A percentile compares a stretch with the other conserved stretches of the same genome.
phyloP scores from a whole-genome alignment of 1,284 basidiomycete genomes.

The Mycosarcoma mackinlayi region DNA sequence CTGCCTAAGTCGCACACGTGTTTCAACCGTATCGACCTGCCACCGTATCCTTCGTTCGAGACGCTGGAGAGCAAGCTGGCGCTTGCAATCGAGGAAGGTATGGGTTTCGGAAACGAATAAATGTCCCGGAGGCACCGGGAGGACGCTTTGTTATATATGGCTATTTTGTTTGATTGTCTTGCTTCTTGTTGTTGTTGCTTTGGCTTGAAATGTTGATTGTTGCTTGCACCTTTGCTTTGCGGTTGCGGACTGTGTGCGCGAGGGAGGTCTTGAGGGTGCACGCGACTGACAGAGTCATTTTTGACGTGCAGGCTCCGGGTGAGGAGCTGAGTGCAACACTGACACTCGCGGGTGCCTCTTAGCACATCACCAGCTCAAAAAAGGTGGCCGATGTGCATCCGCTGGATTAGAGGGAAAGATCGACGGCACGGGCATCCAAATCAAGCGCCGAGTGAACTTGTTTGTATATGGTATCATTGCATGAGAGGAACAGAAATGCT shows the following conservation, averaged over 20 bases:
- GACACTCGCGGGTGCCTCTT: no score
- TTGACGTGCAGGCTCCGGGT: no score
- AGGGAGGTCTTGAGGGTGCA: no score
- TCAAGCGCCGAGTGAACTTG: no score
- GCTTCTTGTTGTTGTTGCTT: neutral
- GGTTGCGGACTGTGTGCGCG: no score
- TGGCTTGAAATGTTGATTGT: neutral
- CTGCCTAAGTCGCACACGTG: slow-evolving; percentile 68
- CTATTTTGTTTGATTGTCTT: neutral
- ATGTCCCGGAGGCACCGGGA: neutral
- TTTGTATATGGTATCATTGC: neutral
- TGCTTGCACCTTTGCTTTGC: neutral
- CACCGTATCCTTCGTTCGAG: slow-evolving; percentile 64
- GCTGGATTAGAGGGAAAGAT: no score
- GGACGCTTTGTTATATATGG: neutral
- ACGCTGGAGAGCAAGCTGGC: slow-evolving; percentile 66
- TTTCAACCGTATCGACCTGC: slow-evolving; percentile 68
- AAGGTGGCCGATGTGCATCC: no score
- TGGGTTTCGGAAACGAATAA: slow-evolving; percentile 66
- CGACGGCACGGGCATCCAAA: no score
- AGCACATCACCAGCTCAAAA: no score
- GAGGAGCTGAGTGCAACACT: no score
- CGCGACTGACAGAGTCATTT: no score
- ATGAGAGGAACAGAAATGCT: no score
- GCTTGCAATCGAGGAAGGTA: slow-evolving; percentile 65